Base-by-base conservation (phyloP, 495 filamentous ascomycete genomes). In the Aspergillus leporis region DNA sequence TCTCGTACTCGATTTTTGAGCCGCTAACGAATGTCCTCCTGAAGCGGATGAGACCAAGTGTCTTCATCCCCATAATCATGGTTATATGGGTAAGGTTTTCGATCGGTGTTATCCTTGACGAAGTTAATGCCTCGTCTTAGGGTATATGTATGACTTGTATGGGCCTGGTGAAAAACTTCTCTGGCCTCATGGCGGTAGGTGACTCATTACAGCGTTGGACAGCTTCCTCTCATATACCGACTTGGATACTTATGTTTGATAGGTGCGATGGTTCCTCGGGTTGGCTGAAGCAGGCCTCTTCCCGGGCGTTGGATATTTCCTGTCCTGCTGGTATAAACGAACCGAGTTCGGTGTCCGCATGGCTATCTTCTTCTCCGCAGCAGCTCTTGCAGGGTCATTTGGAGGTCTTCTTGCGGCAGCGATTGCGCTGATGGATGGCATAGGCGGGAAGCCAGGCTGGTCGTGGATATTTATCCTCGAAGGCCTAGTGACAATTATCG, bases 1-100 rank as follows among this genome's bases (percentile, higher is more conserved):
- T 96, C 25, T 95, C 91, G 21, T 98, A 98, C 72, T 81, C 90
- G 38, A 73, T 92, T 40, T 90, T 92, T 59, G 93, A 97, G 78
- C 92, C 92, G 0, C 59, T 93, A 34, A 95, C 92, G 43, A 97
- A 98, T 70, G 71, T 97, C 51, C 73, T 98, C 21, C 85, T 98
- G 56, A 97, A 97, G 74, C 79, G 77, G 4, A 67, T 88, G 49
- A 86, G 87, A 16, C 83, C 86, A 13, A 90, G 88, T 66, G 83
- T 92, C 74, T 90, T 81, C 65, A 89, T 88, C 62, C 77, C 82
- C 0, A 59, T 70, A 8, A 85, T 86, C 52, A 87, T 87, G 80
- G 48, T 82, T 1, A 52, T 77, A 5, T 88, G 85, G 84, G 74
- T 76, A 60, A 40, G 36, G 10, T 40, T 13, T 40, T n/a, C 53